Conservation (phyloP, 129 eudicot species). For the Logfia minima region DNA sequence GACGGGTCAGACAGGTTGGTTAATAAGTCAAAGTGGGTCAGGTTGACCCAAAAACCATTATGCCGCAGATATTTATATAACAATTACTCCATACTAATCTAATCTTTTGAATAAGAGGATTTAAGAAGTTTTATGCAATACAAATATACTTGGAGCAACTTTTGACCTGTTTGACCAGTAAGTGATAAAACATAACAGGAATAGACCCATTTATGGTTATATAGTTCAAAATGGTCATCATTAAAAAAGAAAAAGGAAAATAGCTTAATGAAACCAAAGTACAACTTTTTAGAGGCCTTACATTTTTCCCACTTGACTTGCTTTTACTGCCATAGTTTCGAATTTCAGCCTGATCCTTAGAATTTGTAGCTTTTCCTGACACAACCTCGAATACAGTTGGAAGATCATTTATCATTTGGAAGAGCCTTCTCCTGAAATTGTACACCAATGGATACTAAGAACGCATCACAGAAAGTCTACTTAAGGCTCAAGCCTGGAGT, state of each 20-base stretch:
- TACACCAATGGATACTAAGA: not conserved
- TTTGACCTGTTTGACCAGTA: not conserved
- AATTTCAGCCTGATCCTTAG: not conserved
- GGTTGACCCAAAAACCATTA: not conserved
- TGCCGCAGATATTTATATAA: not conserved
- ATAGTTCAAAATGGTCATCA: too few relatives aligned
- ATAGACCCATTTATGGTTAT: not conserved
- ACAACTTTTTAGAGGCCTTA: not conserved
- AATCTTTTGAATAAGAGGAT: not conserved
- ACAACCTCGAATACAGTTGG: slow-evolving; percentile 7
- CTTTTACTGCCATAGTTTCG: not conserved
- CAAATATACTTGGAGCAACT: not conserved
- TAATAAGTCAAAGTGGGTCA: not conserved
- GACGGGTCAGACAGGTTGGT: not conserved
- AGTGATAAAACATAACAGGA: not conserved
- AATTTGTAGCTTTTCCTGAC: not conserved
- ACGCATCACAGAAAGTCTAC: not conserved
- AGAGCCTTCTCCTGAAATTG: slow-evolving; percentile 1
- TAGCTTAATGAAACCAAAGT: not conserved
- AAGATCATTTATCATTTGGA: slow-evolving; percentile 15
- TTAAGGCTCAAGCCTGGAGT: not conserved
- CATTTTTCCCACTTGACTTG: not conserved
- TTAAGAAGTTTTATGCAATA: not conserved
- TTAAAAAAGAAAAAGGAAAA: not conserved
- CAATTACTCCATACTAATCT: not conserved